Evolutionary conservation across 768 basidiomycete species (phyloP), one percentile per base, ranked within the genome.

Genomic region (Mycena sanguinolenta): DNA sequence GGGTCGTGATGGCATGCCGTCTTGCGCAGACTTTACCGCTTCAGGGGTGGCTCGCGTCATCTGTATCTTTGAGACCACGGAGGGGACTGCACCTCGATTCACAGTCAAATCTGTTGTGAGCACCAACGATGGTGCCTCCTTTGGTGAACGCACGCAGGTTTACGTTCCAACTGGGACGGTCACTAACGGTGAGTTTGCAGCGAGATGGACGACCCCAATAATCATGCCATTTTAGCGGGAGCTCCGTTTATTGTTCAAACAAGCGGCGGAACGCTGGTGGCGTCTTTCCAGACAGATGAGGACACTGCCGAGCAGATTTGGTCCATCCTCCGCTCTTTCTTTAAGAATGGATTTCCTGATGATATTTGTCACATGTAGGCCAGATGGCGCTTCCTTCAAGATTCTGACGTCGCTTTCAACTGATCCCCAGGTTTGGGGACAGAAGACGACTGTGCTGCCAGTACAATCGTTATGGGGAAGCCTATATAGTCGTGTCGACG

Each of bases 31-130:
- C 54, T 75, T 65, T 23, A 59, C 59, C 19, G 13, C 58, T 2
- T 28, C 44, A 14, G 67, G 67, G 6, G 46, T 46, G 21, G 68
- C 58, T 8, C 72, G 58, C 32, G 55, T 77, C 9, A 46, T 75
- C 8, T 77, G 76, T 42, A 63, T 76, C 16, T 77, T 77, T 49
- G 76, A 77, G 65, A 77, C 76, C 10, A 77, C 76, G 27, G 67
- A 77, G 50, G 73, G 70, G 2, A 68, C 72, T 23, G 69, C 50
- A 2, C 58, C 65, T 27, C 14, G 27, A 6, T 76, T 76, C 58
- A 76, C 49, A 28, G 69, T 76, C 28, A 76, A 77, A 55, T 73
- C 74, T 23, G 74, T 77, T 16, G 69, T 70, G 23, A 76, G 75
- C 34, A 71, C 25, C 12, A 59, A 76, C 49, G 76, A 77, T 52